Percentiles rank a stretch among this genome's conserved stretches.
phyloP scores from a whole-genome alignment of 331 rosid species.

The Acacia concinna region DNA sequence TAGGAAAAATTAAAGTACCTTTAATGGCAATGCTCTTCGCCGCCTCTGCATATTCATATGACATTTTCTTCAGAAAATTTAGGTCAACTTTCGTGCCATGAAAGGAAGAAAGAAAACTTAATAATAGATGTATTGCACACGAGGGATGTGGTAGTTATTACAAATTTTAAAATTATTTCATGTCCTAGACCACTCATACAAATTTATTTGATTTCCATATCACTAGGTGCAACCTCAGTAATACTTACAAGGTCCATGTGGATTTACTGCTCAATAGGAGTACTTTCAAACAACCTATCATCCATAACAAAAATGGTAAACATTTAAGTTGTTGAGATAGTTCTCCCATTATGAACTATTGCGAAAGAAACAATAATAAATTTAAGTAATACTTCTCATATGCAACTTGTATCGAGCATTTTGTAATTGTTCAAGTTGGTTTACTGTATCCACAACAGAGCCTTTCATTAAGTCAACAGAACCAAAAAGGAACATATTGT shows the following conservation, averaged over 20 bases:
- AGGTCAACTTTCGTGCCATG: slow-evolving; percentile 67
- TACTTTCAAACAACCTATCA: slow-evolving; percentile 60
- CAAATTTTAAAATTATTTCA: neutral
- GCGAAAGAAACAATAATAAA: neutral
- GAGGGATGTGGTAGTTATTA: neutral
- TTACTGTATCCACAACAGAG: slow-evolving; percentile 55
- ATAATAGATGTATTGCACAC: too few relatives aligned
- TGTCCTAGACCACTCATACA: neutral
- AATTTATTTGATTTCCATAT: neutral
- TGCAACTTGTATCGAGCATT: slow-evolving; percentile 66
- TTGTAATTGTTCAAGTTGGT: slow-evolving; percentile 73
- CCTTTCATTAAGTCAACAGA: slow-evolving; percentile 61
- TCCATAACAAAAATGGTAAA: slow-evolving; percentile 26
- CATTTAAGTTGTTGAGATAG: slow-evolving; percentile 20
- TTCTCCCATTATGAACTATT: slow-evolving; percentile 9
- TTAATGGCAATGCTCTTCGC: slow-evolving; percentile 65
- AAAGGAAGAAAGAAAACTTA: neutral
- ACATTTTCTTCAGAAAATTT: slow-evolving; percentile 52
- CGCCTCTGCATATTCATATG: slow-evolving; percentile 66
- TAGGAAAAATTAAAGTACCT: slow-evolving; percentile 42
- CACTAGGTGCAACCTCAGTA: neutral
- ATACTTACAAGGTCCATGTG: slow-evolving; percentile 76
- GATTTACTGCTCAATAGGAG: slow-evolving; percentile 47
- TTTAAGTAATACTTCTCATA: slow-evolving; percentile 45
- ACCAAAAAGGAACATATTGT: slow-evolving; percentile 72